Conservation (phyloP, 768 basidiomycete genomes). For the Trametopsis cervina region DNA sequence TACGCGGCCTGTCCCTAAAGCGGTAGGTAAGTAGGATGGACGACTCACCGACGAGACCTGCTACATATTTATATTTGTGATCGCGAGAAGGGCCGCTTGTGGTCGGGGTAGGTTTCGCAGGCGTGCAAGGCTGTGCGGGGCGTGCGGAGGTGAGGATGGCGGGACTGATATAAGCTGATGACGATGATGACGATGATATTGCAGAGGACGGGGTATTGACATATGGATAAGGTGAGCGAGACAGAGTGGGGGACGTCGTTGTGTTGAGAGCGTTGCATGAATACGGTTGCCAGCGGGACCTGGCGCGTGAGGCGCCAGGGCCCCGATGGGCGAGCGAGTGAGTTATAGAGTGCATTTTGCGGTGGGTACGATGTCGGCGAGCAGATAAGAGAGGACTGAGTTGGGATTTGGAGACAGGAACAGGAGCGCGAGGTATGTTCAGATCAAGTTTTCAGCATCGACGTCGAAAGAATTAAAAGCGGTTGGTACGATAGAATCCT, state of each 20-base stretch:
- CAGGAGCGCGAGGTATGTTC: constrained; percentile 10
- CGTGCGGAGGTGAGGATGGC: constrained; percentile 25
- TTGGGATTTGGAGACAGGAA: constrained; percentile 13
- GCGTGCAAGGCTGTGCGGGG: constrained; percentile 27
- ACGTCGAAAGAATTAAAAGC: constrained; percentile 12
- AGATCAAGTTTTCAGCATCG: constrained; percentile 20
- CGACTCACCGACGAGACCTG: constrained; percentile 62
- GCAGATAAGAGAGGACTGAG: constrained; percentile 10
- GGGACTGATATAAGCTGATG: constrained; percentile 26
- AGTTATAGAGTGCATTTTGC: constrained; percentile 30
- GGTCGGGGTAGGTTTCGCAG: constrained; percentile 17
- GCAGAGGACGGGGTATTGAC: constrained; percentile 55
- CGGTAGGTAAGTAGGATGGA: neutral
- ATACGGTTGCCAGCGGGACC: constrained; percentile 82
- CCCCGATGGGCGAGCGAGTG: constrained; percentile 65
- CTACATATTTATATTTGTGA: constrained; percentile 59
- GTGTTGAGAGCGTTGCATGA: constrained; percentile 28
- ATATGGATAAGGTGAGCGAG: constrained; percentile 33
- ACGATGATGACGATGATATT: constrained; percentile 34
- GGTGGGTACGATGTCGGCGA: constrained; percentile 8
- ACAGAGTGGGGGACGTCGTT: constrained; percentile 30
- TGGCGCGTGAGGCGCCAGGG: constrained; percentile 52
- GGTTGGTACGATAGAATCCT: constrained; percentile 9
- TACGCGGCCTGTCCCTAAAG: neutral
- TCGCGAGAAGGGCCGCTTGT: constrained; percentile 28